Evolutionary conservation across 140 eudicot genomes (phyloP).

Genomic region (Stevia rebaudiana): DNA sequence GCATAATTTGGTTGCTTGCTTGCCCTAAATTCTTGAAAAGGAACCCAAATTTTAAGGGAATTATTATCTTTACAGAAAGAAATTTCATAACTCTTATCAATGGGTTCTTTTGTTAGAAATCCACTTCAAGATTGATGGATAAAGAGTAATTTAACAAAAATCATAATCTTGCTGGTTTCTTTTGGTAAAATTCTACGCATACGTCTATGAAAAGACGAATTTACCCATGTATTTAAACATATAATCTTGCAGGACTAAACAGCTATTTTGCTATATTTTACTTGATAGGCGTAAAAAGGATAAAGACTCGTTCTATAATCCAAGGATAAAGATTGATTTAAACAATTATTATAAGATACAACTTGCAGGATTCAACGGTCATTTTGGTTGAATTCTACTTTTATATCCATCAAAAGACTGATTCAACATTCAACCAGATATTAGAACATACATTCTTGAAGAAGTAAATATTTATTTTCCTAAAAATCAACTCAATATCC

Average conservation of each 20-base stretch:
- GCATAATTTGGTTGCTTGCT: background rate
- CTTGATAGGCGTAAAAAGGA: background rate
- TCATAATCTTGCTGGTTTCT: background rate
- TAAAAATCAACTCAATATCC: background rate
- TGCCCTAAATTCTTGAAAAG: background rate
- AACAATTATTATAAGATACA: background rate
- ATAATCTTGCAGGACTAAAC: background rate
- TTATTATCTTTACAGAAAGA: background rate
- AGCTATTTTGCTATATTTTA: background rate
- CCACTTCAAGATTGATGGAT: background rate
- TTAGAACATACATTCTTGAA: background rate
- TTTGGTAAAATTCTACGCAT: background rate
- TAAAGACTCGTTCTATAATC: background rate
- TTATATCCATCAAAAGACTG: background rate
- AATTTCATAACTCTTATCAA: background rate
- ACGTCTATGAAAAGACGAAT: too few species aligned
- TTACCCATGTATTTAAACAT: background rate
- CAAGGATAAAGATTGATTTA: background rate
- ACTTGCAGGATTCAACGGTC: background rate
- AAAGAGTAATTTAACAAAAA: background rate
- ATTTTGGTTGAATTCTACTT: slow-evolving; percentile 1
- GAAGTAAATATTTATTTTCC: background rate
- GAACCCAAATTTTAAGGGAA: background rate
- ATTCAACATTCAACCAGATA: background rate
- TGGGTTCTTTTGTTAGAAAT: background rate